Percentiles rank a stretch among this genome's conserved stretches.
Conservation (phyloP, 73 alveolate genomes). For the Paramecium sonneborni region DNA sequence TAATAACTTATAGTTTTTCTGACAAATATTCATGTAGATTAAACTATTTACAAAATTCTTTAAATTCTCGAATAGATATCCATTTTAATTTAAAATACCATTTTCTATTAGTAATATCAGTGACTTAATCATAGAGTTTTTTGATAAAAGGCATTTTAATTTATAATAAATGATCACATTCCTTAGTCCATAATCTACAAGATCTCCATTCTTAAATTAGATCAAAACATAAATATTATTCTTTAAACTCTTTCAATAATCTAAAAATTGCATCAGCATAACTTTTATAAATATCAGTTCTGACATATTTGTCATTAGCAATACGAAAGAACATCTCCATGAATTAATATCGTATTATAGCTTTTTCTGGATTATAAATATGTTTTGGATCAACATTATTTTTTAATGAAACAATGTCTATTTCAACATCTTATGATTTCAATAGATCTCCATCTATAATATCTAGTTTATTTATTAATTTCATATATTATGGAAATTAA, state of each 20-base stretch:
- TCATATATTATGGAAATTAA: background rate
- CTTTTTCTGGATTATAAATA: conserved; percentile 70
- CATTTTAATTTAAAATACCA: conserved; percentile 46
- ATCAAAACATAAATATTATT: background rate
- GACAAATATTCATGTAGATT: conserved; percentile 77
- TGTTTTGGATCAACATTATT: conserved; percentile 13
- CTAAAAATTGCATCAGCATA: conserved; percentile 64
- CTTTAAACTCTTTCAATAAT: conserved; percentile 46
- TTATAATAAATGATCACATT: conserved; percentile 66
- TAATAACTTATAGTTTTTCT: conserved; percentile 72
- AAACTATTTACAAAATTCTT: conserved; percentile 67
- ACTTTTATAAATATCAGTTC: conserved; percentile 38
- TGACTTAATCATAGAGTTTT: conserved; percentile 61
- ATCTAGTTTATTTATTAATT: background rate
- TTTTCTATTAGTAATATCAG: conserved; percentile 34
- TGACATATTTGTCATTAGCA: conserved; percentile 69
- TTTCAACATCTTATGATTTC: conserved; percentile 5
- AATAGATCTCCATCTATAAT: background rate
- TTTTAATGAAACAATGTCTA: background rate
- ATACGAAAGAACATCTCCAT: conserved; percentile 72
- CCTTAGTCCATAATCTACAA: conserved; percentile 67
- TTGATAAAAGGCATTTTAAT: conserved; percentile 56
- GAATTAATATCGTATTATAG: conserved; percentile 67
- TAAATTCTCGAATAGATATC: conserved; percentile 79
- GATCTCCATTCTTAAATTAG: conserved; percentile 72